Conservation (phyloP, 2,329 filamentous ascomycete genomes). For the Plectosphaerella cucumerina region DNA sequence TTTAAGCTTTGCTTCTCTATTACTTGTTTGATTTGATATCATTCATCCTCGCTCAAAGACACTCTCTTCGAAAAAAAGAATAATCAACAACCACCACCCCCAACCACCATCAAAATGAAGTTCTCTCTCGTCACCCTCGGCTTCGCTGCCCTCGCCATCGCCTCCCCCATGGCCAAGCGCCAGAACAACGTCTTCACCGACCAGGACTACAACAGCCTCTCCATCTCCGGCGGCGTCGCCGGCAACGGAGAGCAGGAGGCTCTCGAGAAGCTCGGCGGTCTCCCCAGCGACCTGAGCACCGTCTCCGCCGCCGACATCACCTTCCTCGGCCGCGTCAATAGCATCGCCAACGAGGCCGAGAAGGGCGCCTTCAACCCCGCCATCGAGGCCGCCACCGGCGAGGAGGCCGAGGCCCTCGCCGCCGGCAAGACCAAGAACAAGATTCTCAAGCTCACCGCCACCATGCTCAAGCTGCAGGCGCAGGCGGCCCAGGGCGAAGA, state of each 20-base stretch:
- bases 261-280: constrained; percentile 29
- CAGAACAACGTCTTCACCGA: constrained; percentile 24
- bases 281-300: constrained; percentile 34
- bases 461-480: constrained; percentile 44
- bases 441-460: constrained; percentile 52
- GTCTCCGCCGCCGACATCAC: constrained; percentile 43
- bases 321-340: constrained; percentile 45
- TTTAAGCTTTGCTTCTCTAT: background rate
- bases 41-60: constrained; percentile 5
- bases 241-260: constrained; percentile 41
- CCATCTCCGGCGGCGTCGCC: constrained; percentile 41
- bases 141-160: constrained; percentile 20
- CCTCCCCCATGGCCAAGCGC: constrained; percentile 21
- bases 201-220: constrained; percentile 37
- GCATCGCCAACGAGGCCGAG: constrained; percentile 50
- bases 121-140: constrained; percentile 25
- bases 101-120: constrained; percentile 22
- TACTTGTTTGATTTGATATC: background rate
- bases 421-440: constrained; percentile 58
- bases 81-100: background rate
- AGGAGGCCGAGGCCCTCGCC: constrained; percentile 42
- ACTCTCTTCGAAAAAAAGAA: constrained; percentile 1
- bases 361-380: constrained; percentile 49
- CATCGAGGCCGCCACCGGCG: constrained; percentile 41
- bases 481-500: constrained; percentile 47